Evolutionary conservation across 1,139 yeast genomes (phyloP), one percentile per base, ranked within the genome.

Genomic region (Magnusiomyces fungicola): DNA sequence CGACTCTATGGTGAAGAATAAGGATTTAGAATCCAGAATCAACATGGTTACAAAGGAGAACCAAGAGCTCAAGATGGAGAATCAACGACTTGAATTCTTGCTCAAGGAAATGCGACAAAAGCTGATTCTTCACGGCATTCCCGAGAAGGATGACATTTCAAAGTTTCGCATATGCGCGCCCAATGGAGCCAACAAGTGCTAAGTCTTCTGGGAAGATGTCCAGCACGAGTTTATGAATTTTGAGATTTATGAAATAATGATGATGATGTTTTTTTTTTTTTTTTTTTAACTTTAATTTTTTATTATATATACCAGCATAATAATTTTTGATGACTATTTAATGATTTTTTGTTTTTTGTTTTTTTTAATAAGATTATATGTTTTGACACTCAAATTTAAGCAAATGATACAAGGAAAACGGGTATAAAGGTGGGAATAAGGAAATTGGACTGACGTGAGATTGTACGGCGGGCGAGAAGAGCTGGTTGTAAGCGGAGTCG

Each of bases 1-100:
- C 19, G 53, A 50, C 6, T 43, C 46, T 10, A 19, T 48, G 18
- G 43, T 27, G 2, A 34, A 30, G 18, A 50, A 50, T 24, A 42
- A 47, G 43, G 40, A 42, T 14, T 32, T 50, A 24, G 45, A 50
- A 25, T 22, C 10, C 3, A 33, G 29, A 16, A 18, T 48, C 18
- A 38, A 44, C 1, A 27, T 23, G 19, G 23, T 44, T 25, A 38
- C 30, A 12, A 19, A 40, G 27, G 48, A 39, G 18, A 48, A 48
- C 37, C 30, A 44, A 18, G 25, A 42, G 18, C 50, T 47, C 12
- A 42, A 42, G 25, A 32, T 41, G 33, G 23, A 30, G n/a, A 42
- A 47, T 38, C 50, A 47, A 27, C 41, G 36, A 14, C 32, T 47
- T n/a, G 33, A 30, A 10, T 42, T 27, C 21, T n/a, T 29, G 40